Evolutionary conservation across 108 stramenopile genomes (phyloP).

Genomic region (Parmales sp.): DNA sequence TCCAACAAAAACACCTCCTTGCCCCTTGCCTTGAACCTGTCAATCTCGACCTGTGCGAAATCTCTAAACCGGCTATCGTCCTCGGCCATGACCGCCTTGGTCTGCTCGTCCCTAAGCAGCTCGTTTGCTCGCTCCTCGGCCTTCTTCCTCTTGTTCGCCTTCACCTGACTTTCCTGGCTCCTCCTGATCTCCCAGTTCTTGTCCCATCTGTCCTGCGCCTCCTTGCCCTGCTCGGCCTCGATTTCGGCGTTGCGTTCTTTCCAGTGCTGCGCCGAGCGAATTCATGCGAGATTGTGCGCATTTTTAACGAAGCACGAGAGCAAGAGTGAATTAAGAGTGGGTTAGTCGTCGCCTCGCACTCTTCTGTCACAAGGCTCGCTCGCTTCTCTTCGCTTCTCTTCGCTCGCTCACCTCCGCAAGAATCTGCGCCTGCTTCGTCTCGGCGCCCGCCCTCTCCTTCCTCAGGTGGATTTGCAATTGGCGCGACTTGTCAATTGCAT

Average conservation of each 20-base stretch:
- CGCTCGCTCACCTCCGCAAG: too few species aligned
- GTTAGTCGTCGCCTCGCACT: too few species aligned
- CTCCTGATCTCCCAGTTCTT: constrained; percentile 2
- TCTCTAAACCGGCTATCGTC: background rate
- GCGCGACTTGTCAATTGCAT: constrained; percentile 22
- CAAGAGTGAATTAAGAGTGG: too few species aligned
- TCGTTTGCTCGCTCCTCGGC: constrained; percentile 3
- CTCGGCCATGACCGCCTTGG: constrained; percentile 7
- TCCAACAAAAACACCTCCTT: constrained; percentile 4
- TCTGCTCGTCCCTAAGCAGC: constrained; percentile 4
- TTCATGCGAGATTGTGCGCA: too few species aligned
- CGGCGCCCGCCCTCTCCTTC: constrained; percentile 19
- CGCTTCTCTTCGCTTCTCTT: too few species aligned
- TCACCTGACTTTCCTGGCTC: background rate
- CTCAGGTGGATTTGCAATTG: constrained; percentile 27
- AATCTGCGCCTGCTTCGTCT: constrained; percentile 17
- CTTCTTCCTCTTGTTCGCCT: constrained; percentile 8
- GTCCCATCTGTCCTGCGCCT: constrained; percentile 21
- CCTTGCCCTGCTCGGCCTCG: constrained; percentile 26
- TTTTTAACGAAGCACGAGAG: too few species aligned
- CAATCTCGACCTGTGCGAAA: constrained; percentile 7
- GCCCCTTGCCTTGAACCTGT: background rate
- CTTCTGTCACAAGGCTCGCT: too few species aligned
- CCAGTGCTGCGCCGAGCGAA: too few species aligned
- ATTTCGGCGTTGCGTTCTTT: constrained; percentile 15